Conservation (phyloP, 169 alveolate species). For the Babesia ovata region DNA sequence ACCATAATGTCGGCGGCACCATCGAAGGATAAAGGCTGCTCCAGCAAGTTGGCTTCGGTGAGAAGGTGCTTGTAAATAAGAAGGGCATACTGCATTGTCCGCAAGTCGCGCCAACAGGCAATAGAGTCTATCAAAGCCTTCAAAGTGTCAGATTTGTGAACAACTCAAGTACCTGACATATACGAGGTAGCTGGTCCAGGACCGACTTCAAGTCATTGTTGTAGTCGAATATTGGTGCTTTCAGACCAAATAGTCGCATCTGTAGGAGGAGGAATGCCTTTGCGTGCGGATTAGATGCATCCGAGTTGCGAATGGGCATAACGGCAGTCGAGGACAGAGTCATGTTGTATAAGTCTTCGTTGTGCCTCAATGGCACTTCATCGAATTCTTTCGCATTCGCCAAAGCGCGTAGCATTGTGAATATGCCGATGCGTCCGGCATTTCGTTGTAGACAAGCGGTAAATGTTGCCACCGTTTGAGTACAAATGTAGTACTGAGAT, state of each 20-base stretch:
- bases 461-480: conserved; percentile 61
- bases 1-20: conserved; percentile 19
- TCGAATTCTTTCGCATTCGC: conserved; percentile 88
- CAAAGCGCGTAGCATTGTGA: conserved; percentile 73
- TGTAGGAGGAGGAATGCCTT: conserved; percentile 89
- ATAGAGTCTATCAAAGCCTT: conserved; percentile 59
- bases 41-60: conserved; percentile 22
- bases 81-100: conserved; percentile 35
- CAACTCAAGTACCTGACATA: conserved; percentile 30
- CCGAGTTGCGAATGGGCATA: conserved; percentile 83
- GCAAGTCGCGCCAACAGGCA: conserved; percentile 49
- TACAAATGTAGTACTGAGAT: conserved; percentile 66
- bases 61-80: conserved; percentile 51
- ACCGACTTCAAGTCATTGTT: conserved; percentile 65
- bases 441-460: conserved; percentile 4
- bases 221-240: conserved; percentile 62
- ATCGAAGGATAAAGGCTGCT: conserved; percentile 21
- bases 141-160: background rate
- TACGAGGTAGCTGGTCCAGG: conserved; percentile 61
- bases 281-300: conserved; percentile 87
- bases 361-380: conserved; percentile 92
- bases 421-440: conserved; percentile 43
- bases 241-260: conserved; percentile 38
- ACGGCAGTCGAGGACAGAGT: conserved; percentile 86
- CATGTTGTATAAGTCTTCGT: conserved; percentile 91